A percentile compares a stretch with the other conserved stretches of the same genome.
Evolutionary conservation across 192 early-diverging fungal genomes (phyloP).

Genomic region (Coemansia sp.): DNA sequence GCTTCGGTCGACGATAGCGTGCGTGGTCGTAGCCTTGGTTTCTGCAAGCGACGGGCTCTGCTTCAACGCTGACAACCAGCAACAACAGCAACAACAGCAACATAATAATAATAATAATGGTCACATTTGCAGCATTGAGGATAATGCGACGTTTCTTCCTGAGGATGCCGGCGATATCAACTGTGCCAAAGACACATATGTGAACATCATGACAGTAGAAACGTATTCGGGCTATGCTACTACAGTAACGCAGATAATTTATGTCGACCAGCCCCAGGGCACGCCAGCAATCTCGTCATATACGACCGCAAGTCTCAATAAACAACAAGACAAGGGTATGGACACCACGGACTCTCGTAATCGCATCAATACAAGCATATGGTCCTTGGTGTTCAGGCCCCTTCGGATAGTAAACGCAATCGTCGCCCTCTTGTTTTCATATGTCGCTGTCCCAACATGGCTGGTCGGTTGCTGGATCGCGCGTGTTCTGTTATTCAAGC

Average conservation of each 20-base stretch:
- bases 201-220: neutral
- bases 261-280: neutral
- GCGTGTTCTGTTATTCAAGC: conserved; percentile 26
- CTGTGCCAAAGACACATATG: neutral
- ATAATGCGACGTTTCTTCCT: neutral
- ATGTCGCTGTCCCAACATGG: conserved; percentile 18
- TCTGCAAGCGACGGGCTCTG: neutral
- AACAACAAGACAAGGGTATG: neutral
- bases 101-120: too few relatives aligned
- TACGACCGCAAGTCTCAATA: neutral
- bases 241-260: neutral
- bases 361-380: neutral
- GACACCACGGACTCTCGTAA: neutral
- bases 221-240: neutral
- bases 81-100: too few relatives aligned
- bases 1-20: neutral
- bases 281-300: neutral
- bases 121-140: neutral
- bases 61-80: neutral
- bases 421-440: conserved; percentile 9
- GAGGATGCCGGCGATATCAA: neutral
- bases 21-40: neutral
- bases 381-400: neutral
- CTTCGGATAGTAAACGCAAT: neutral
- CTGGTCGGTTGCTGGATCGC: conserved; percentile 9